These are phyloP conservation scores for Dryas integrifolia DNA, from an alignment of 331 rosid species.

Conservation along the genomic window DNA sequence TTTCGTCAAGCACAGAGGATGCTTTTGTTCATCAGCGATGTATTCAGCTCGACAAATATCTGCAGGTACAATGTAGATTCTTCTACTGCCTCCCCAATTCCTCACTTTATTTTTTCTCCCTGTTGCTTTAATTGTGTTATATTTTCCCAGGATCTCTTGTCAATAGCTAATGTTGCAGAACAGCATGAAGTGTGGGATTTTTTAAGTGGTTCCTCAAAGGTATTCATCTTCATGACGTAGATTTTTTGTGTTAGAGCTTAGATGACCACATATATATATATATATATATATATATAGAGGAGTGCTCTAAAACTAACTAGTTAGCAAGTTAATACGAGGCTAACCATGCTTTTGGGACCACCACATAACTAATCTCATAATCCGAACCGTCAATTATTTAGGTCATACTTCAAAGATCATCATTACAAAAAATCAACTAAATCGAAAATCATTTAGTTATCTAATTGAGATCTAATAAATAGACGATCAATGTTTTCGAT, in stretches of 20 bases:
- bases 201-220: constrained; percentile 89
- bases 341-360: no score
- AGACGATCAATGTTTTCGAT: no score
- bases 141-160: constrained; percentile 71
- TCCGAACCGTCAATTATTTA: no score
- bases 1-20: constrained; percentile 97
- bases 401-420: no score
- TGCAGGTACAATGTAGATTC: constrained; percentile 52
- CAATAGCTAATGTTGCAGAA: constrained; percentile 91
- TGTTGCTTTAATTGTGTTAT: constrained; percentile 16
- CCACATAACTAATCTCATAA: no score
- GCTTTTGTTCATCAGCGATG: constrained; percentile 97
- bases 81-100: neutral
- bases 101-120: neutral
- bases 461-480: no score
- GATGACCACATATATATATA: neutral
- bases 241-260: constrained; percentile 19
- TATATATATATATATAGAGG: neutral
- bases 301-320: no score
- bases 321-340: no score
- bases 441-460: no score
- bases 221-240: constrained; percentile 32
- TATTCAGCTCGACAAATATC: constrained; percentile 91
- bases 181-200: constrained; percentile 98
- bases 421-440: no score